A percentile compares a stretch with the other conserved stretches of the same genome.
Evolutionary conservation across 2,329 filamentous ascomycete genomes (phyloP).

Genomic region (Phialocephala subalpina): DNA sequence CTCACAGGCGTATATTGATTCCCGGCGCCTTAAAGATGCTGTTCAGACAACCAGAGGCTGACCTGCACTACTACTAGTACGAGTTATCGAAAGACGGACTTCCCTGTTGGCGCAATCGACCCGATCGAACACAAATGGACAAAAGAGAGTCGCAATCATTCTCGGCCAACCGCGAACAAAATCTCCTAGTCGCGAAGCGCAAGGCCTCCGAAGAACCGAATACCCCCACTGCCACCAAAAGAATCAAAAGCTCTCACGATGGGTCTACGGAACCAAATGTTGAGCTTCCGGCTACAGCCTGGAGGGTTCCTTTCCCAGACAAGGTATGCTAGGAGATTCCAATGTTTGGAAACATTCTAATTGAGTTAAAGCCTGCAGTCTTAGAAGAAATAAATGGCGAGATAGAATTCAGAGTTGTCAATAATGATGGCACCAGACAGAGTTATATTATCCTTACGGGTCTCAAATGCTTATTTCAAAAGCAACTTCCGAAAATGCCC

Average conservation of each 20-base stretch:
- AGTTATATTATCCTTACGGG: constrained; percentile 95
- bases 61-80: constrained; percentile 14
- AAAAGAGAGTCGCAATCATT: constrained; percentile 15
- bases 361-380: constrained; percentile 77
- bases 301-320: not conserved
- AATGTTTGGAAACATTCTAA: constrained; percentile 23
- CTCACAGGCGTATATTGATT: constrained; percentile 15
- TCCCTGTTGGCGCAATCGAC: not conserved
- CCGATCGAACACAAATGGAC: constrained; percentile 13
- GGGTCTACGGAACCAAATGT: not conserved
- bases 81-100: constrained; percentile 5
- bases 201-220: not conserved
- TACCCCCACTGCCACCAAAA: not conserved
- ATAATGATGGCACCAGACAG: constrained; percentile 90
- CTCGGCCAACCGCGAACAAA: constrained; percentile 17
- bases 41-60: constrained; percentile 1
- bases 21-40: constrained; percentile 14
- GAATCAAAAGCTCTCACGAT: not conserved
- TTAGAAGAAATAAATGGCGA: constrained; percentile 93
- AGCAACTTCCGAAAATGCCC: constrained; percentile 98
- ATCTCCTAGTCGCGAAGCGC: constrained; percentile 9
- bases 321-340: constrained; percentile 15
- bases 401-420: constrained; percentile 97
- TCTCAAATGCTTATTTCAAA: constrained; percentile 97
- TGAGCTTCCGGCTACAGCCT: constrained; percentile 15